Base-by-base conservation (phyloP, 1,284 basidiomycete species). In the Ustilago crameri region DNA sequence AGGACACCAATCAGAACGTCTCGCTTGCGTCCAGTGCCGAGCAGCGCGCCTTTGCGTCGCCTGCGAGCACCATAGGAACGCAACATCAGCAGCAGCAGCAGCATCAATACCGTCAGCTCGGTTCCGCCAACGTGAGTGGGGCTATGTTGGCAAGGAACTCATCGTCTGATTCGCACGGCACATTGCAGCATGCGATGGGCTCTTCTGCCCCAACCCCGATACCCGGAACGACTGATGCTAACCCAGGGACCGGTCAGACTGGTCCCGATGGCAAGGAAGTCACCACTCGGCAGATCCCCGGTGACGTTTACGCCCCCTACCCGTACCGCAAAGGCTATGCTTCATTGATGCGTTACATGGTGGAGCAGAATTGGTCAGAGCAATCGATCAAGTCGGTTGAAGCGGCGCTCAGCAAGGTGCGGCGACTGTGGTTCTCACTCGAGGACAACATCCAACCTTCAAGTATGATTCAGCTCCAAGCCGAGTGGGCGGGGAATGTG, bases 361-460 rank as follows among this genome's bases (percentile, higher is more conserved):
- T 55, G 9, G 64, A 73, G 45, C 69, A 73, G 34, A 56, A 58
- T 3, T 73, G 69, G 69, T 65, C 61, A 5, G 59, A 67, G 35
- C 47, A 67, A 43, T 68, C 69, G 30, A 73, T 73, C 37, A 53
- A 59, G 10, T 65, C 64, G 18, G 69, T 73, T 17, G 69, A 73
- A 55, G 59, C 64, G 15, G 69, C 69, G 24, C 38, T 73, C 22
- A 56, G 44, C 51, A 73, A 68, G 40, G 48, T 73, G 14, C 57
- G 69, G n/a, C 51, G 56, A n/a, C 56, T 73, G 10, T 73, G 69
- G 69, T 73, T 67, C 56, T 63, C 69, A 38, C 47, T 73, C 34
- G 69, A 73, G 23, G 69, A 73, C 53, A 73, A 73, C 55, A 63
- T 73, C 43, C 69, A 73, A 43, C 69, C 69, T 2, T 73, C 64